Conservation (phyloP, 805 yeast genomes). For the Maudiozyma saulgeensis region DNA sequence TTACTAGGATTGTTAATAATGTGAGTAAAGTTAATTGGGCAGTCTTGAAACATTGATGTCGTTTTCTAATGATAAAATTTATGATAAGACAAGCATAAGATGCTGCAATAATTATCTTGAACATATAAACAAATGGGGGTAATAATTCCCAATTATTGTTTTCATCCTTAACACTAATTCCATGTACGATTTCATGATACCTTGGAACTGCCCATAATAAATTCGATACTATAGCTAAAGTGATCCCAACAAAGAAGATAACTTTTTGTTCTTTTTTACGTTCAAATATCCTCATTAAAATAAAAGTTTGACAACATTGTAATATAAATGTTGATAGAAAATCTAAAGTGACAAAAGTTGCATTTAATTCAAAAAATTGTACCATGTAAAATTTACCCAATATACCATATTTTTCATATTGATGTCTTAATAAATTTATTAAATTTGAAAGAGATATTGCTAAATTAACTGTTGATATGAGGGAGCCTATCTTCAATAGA, state of each 20-base stretch:
- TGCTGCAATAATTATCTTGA: slow-evolving; percentile 61
- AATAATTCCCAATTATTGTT: slow-evolving; percentile 40
- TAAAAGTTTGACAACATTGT: slow-evolving; percentile 62
- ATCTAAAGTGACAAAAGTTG: slow-evolving; percentile 46
- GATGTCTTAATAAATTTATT: slow-evolving; percentile 36
- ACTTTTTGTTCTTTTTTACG: slow-evolving; percentile 60
- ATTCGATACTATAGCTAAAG: slow-evolving; percentile 47
- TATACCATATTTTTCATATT: slow-evolving; percentile 34
- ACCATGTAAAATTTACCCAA: slow-evolving; percentile 19
- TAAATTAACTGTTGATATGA: slow-evolving; percentile 47
- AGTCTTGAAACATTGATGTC: slow-evolving; percentile 40
- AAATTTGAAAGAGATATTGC: slow-evolving; percentile 41
- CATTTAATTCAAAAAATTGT: slow-evolving; percentile 34
- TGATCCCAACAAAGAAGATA: slow-evolving; percentile 48
- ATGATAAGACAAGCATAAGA: slow-evolving; percentile 57
- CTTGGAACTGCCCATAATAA: slow-evolving; percentile 58
- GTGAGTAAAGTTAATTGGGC: slow-evolving; percentile 45
- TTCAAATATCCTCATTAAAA: slow-evolving; percentile 56
- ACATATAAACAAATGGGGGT: slow-evolving; percentile 65
- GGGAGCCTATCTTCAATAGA: slow-evolving; percentile 33
- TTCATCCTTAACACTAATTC: slow-evolving; percentile 4
- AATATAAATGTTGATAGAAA: slow-evolving; percentile 47
- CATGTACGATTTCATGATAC: slow-evolving; percentile 7
- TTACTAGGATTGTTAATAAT: slow-evolving; percentile 42
- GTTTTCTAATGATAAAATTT: slow-evolving; percentile 44